Evolutionary conservation across 2,329 filamentous ascomycete species (phyloP).

Genomic region (Xylaria sp.): DNA sequence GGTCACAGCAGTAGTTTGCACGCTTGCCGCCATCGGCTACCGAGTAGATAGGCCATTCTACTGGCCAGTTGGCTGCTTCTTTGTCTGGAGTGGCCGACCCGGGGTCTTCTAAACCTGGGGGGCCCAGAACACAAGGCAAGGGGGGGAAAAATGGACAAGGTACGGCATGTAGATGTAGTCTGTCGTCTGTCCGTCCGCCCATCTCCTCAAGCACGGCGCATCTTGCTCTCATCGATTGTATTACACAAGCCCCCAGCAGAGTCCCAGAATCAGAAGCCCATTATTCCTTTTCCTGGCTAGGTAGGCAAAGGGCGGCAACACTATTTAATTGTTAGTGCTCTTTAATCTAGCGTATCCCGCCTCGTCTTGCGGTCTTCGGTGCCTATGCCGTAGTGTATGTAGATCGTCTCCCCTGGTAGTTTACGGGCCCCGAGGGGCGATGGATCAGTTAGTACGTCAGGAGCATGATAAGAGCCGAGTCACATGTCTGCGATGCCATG

Average conservation of each 20-base stretch:
- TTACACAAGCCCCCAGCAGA: too few relatives aligned
- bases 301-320: neutral
- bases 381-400: constrained; percentile 2
- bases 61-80: neutral
- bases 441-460: constrained; percentile 5
- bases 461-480: neutral
- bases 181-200: too few relatives aligned
- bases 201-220: neutral
- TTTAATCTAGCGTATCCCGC: neutral
- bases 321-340: constrained; percentile 1
- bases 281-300: constrained; percentile 11
- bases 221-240: constrained; percentile 8
- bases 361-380: neutral
- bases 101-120: constrained; percentile 26
- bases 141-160: neutral
- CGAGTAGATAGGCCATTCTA: constrained; percentile 3
- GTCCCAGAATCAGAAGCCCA: too few relatives aligned
- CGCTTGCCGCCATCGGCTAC: constrained; percentile 13
- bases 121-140: neutral
- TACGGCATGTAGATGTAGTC: too few relatives aligned
- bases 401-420: constrained; percentile 11
- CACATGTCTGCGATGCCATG: neutral
- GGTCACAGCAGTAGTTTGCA: constrained; percentile 17
- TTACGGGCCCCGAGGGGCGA: constrained; percentile 18
- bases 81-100: neutral